Conservation (phyloP, 1,284 basidiomycete genomes). For the Ceratobasidium sp. region DNA sequence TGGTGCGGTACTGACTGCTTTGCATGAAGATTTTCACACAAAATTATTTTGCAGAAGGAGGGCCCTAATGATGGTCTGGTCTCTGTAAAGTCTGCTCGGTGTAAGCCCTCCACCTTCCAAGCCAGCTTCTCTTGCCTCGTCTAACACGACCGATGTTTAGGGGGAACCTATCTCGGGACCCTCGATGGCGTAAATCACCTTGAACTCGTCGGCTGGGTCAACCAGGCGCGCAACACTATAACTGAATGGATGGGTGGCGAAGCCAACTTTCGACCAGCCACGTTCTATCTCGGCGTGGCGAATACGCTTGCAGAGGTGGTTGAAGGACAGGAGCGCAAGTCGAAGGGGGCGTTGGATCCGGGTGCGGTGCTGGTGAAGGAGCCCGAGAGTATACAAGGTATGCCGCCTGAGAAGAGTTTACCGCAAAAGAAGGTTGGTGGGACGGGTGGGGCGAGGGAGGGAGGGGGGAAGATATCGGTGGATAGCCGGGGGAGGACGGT, state of each 20-base stretch:
- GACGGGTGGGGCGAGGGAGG: neutral
- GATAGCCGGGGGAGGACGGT: conserved; percentile 33
- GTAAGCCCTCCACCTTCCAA: conserved; percentile 54
- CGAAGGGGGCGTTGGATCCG: conserved; percentile 10
- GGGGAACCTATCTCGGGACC: conserved; percentile 88
- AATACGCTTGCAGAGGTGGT: conserved; percentile 58
- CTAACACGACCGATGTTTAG: conserved; percentile 41
- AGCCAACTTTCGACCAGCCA: conserved; percentile 87
- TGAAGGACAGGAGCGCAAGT: conserved; percentile 45
- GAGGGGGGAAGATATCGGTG: conserved; percentile 16
- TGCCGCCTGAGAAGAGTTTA: conserved; percentile 37
- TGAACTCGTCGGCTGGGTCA: conserved; percentile 86
- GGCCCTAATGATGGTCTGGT: conserved; percentile 94
- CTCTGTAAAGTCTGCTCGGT: conserved; percentile 82
- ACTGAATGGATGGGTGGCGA: conserved; percentile 87
- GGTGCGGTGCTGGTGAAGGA: conserved; percentile 37
- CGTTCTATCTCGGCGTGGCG: conserved; percentile 85
- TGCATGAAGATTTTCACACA: conserved; percentile 73
- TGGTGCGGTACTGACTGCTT: neutral
- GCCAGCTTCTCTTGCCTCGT: neutral
- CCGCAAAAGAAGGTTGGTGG: neutral
- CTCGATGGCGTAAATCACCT: conserved; percentile 91
- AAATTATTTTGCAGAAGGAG: conserved; percentile 86
- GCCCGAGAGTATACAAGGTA: conserved; percentile 42
- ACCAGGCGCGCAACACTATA: conserved; percentile 84